phyloP scores from a whole-genome alignment of 2,329 filamentous ascomycete species.

The Hypoxylon sp. region DNA sequence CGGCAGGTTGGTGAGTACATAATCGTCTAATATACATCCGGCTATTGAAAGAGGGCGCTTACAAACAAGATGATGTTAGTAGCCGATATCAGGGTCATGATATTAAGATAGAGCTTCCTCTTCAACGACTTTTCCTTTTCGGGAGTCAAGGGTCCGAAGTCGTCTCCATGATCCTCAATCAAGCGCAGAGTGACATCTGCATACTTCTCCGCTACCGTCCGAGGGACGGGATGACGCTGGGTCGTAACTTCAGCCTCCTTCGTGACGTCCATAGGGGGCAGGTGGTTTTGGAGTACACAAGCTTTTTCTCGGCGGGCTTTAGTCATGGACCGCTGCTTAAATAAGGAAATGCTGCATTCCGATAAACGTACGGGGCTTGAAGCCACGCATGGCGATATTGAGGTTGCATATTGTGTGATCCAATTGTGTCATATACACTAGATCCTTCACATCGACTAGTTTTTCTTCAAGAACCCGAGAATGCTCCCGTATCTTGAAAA shows the following conservation, averaged over 20 bases:
- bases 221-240: conserved; percentile 3
- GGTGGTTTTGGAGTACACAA: neutral
- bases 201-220: conserved; percentile 16
- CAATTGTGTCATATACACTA: conserved; percentile 11
- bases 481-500: too few species aligned
- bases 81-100: conserved; percentile 15
- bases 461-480: neutral
- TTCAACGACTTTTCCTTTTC: conserved; percentile 8
- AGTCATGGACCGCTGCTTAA: neutral
- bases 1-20: neutral
- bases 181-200: conserved; percentile 13
- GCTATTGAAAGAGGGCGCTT: conserved; percentile 8
- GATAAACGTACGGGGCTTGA: neutral
- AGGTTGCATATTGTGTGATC: conserved; percentile 11
- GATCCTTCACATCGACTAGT: neutral
- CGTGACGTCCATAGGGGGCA: neutral
- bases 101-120: conserved; percentile 11
- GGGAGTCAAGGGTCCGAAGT: conserved; percentile 11
- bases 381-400: conserved; percentile 7
- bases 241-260: conserved; percentile 11
- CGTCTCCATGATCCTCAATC: conserved; percentile 13
- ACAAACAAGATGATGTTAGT: conserved; percentile 16
- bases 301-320: neutral
- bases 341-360: neutral
- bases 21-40: neutral